Evolutionary conservation across 1,139 yeast species (phyloP), one percentile per base, ranked within the genome.

Genomic region (Protomyces lactucae-debilis): DNA sequence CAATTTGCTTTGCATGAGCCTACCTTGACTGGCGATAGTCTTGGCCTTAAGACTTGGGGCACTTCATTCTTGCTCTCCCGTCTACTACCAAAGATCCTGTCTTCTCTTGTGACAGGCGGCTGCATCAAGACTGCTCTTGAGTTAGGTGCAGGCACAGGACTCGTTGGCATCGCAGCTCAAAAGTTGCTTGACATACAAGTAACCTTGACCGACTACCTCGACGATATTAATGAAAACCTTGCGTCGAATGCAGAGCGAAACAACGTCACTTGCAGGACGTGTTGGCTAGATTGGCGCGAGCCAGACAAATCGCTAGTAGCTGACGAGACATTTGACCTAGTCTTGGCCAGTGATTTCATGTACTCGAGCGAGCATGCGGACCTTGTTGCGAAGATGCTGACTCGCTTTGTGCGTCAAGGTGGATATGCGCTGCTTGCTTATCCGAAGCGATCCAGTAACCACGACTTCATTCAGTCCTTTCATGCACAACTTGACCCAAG

Each of bases 1-100:
- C 36, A 14, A 12, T 3, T 61, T 10, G n/a, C 21, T 28, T 16
- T 93, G 40, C 80, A 81, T 66, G 99, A 93, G 73, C 98, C 98
- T 0, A 85, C 96, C 0, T 76, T 93, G 67, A 89, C 97, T 0
- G 83, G 84, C 59, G 99, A 93, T 73, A 88, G 87, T 68, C 76
- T 93, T 39, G 99, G 99, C 0, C 80, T 90, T 73, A 91, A 92
- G 69, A 93, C 99, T 0, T 93, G 99, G 99, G 99, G 98, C 0
- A 87, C 97, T 0, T 85, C 97, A 0, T 76, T 88, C 39, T 80
- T 89, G 1, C 76, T 93, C 23, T 81, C 95, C 0, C 81, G 83
- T 61, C 75, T 86, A 56, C 72, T 88, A 5, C 76, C 79, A 1
- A 63, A 69, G 2, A 72, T 73, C 9, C 72, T 57, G 9, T n/a